These are phyloP conservation scores for Casuarina equisetifolia DNA, from an alignment of 306 rosid species.

Conservation along the genomic window DNA sequence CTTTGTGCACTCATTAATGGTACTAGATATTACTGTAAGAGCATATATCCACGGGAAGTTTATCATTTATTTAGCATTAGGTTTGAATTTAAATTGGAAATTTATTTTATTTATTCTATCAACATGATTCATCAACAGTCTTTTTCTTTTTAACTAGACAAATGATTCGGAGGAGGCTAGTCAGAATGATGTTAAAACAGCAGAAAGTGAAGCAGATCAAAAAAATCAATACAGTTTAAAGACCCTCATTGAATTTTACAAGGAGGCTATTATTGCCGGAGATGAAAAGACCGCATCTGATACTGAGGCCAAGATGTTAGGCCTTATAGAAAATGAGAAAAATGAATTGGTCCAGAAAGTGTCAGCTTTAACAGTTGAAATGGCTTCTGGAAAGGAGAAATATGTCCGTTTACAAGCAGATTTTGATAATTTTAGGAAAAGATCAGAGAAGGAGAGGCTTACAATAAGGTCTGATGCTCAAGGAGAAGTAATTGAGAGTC, in stretches of 20 bases:
- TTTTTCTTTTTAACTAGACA: conserved; percentile 32
- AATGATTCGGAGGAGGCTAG: conserved; percentile 39
- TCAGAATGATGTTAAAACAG: conserved; percentile 27
- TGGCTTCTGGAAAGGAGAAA: conserved; percentile 67
- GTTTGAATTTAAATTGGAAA: neutral
- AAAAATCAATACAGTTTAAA: conserved; percentile 34
- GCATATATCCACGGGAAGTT: neutral
- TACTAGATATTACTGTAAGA: neutral
- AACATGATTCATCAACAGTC: conserved; percentile 6
- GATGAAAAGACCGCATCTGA: conserved; percentile 42
- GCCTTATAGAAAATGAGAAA: conserved; percentile 37
- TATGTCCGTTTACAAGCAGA: conserved; percentile 78
- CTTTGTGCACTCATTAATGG: neutral
- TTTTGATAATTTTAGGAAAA: conserved; percentile 89
- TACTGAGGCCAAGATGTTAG: conserved; percentile 48
- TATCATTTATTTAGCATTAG: neutral
- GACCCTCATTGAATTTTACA: conserved; percentile 62
- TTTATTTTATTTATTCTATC: neutral
- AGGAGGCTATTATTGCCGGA: conserved; percentile 59
- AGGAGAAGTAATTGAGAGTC: conserved; percentile 64
- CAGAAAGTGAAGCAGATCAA: conserved; percentile 32
- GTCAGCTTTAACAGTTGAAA: conserved; percentile 52
- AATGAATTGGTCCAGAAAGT: conserved; percentile 50
- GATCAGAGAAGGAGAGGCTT: conserved; percentile 62
- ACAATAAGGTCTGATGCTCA: conserved; percentile 57